Evolutionary conservation across 2,329 filamentous ascomycete species (phyloP), one percentile per base, ranked within the genome.

Genomic region (Rhytidhysteron rufulum): DNA sequence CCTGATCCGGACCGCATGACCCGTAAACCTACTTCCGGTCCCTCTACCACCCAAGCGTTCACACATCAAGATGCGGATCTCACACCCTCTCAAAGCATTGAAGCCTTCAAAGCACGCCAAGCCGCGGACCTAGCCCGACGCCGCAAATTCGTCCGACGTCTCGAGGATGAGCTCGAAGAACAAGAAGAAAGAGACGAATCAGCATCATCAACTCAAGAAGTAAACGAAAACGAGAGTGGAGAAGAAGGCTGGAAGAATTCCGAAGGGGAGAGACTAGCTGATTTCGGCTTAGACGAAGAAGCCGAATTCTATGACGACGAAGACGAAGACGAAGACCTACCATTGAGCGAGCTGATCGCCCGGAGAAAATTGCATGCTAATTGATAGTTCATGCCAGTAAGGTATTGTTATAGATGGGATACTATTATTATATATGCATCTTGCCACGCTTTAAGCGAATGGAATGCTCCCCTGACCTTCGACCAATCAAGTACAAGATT

Each of bases 231-330:
- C 9, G 56, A 61, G 39, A 70, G 73, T 48, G 78, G 75, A 4
- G 72, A 78, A 53, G 74, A 75, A 31, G 76, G 70, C 4, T 93
- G 86, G 86, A 79, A 74, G 0, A 91, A 90, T 50, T 74, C 79
- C 0, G 86, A 91, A 38, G 87, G 86, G 2, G 85, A 91, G 56
- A 72, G 80, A 24, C 65, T 93, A 36, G 73, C 77, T 31, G 87
- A 93, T 54, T 93, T 83, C 55, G 87, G 87, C 2, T 86, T 93
- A 0, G 87, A 91, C 51, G 85, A 88, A 54, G 84, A 86, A 11
- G 77, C 75, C 0, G 83, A 88, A 46, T 82, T 82, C 34, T 78
- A 80, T 20, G 73, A 80, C 49, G 79, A 82, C 47, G 73, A 77
- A 27, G 80, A 83, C 44, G 79, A 82, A 47, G 73, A 77, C 25